These are phyloP conservation scores for Trametes pubescens DNA, from an alignment of 1,284 basidiomycete genomes.

Conservation along the genomic window DNA sequence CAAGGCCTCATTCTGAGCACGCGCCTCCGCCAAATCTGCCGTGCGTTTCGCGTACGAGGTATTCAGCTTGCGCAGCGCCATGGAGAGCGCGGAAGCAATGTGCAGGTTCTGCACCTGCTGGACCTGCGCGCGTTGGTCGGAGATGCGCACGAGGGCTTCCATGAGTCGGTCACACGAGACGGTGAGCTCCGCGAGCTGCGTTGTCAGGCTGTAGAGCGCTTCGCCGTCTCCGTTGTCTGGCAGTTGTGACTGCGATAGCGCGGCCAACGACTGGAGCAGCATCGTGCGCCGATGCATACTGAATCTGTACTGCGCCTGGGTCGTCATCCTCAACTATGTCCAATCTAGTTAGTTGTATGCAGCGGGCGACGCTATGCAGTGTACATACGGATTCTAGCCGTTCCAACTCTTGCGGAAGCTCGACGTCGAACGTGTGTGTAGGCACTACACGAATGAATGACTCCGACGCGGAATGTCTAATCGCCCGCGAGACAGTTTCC, in stretches of 20 bases:
- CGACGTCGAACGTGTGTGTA: conserved; percentile 63
- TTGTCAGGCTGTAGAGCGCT: conserved; percentile 49
- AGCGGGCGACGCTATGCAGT: background rate
- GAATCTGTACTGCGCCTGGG: conserved; percentile 74
- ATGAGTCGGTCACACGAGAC: conserved; percentile 66
- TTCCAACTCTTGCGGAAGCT: conserved; percentile 64
- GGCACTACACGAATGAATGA: conserved; percentile 77
- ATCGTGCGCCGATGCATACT: conserved; percentile 73
- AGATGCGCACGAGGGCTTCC: conserved; percentile 61
- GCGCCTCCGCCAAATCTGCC: conserved; percentile 58
- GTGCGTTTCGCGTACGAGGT: conserved; percentile 72
- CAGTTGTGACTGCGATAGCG: conserved; percentile 39
- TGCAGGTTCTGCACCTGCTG: conserved; percentile 67
- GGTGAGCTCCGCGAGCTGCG: conserved; percentile 66
- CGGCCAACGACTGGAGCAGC: conserved; percentile 67
- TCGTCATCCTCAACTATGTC: conserved; percentile 42
- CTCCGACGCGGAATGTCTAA: conserved; percentile 72
- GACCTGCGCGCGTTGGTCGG: conserved; percentile 72
- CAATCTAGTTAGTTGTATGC: background rate
- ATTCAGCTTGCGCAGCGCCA: conserved; percentile 81
- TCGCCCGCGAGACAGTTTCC: conserved; percentile 75
- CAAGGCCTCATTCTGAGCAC: conserved; percentile 58
- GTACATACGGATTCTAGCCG: conserved; percentile 59
- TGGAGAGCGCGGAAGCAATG: conserved; percentile 74
- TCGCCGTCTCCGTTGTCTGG: conserved; percentile 38